Base-by-base conservation (phyloP, 768 basidiomycete species). In the Brasilioporus rufonigricans region DNA sequence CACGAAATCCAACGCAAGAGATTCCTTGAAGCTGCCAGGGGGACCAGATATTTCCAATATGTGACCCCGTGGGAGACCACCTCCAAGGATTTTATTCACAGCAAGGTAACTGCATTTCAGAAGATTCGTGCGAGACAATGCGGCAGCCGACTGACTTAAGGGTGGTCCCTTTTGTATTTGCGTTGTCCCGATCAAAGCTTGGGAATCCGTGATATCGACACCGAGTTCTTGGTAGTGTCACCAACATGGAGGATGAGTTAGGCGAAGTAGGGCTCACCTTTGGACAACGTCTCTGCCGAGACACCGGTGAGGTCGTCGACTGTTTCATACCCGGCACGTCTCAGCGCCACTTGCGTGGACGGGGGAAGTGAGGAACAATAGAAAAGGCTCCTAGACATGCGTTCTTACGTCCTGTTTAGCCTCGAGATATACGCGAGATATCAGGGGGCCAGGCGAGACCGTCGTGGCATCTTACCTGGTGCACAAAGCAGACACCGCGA, bases 41-140 rank as follows among this genome's bases (percentile, higher is more conserved):
- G 87, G 86, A 0, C 89, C 89, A 29, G 87, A 87, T 60, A 91
- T 73, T 71, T 91, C 89, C 19, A 91, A 74, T 57, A 89, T 75
- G 58, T 80, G 76, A 9, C 86, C 85, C 53, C 75, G 76, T 50
- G 73, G 70, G 43, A 91, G 68, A 16, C 89, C 89, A 43, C 86
- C 86, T 31, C 74, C 78, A 6, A 91, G 76, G 3, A 90, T 65
- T 18, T 71, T 71, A 60, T 91, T 85, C 27, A 88, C 70, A 13
- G 80, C 75, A 5, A 66, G 52, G 63, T 78, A 84, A 43, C 57
- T 61, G 58, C 65, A 71, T 55, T 54, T 41, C 39, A 57, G 46
- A 27, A 55, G 8, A 35, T 52, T 52, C 13, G 51, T 26, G 44
- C 57, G 61, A 48, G 71, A 61, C 59, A 78, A 65, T 9, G 72